These are phyloP conservation scores for Zea mays DNA, from an alignment of 176 grass and related monocot species.

Conservation along the genomic window DNA sequence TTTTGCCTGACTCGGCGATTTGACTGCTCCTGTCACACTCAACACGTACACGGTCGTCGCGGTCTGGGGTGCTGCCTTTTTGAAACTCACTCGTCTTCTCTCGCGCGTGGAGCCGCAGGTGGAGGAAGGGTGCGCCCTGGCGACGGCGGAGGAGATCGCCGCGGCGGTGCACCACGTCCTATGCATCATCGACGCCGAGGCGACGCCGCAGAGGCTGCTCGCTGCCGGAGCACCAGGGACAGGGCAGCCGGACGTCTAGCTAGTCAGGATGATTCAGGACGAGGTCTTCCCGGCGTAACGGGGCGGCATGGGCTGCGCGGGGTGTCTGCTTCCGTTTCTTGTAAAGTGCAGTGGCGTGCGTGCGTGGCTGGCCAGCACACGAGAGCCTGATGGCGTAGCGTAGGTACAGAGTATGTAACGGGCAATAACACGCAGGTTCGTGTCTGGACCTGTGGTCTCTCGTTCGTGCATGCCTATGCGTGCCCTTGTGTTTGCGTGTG, in stretches of 20 bases:
- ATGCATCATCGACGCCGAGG: conserved; percentile 62
- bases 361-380: background rate
- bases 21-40: background rate
- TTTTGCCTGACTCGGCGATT: conserved; percentile 1
- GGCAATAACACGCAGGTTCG: background rate
- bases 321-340: background rate
- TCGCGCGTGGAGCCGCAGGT: conserved; percentile 46
- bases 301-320: no score
- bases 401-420: background rate
- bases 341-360: conserved; percentile 20
- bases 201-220: conserved; percentile 33
- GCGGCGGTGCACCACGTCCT: conserved; percentile 76
- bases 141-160: conserved; percentile 78
- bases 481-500: background rate
- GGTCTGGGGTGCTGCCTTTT: no score
- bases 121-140: conserved; percentile 73
- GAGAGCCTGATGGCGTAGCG: background rate
- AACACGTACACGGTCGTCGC: no score
- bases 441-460: background rate
- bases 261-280: background rate
- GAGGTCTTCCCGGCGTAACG: background rate
- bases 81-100: no score
- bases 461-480: background rate
- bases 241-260: background rate
- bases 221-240: background rate